Conservation (phyloP, 1,139 yeast genomes). For the Magnusiomyces suaveolens region DNA sequence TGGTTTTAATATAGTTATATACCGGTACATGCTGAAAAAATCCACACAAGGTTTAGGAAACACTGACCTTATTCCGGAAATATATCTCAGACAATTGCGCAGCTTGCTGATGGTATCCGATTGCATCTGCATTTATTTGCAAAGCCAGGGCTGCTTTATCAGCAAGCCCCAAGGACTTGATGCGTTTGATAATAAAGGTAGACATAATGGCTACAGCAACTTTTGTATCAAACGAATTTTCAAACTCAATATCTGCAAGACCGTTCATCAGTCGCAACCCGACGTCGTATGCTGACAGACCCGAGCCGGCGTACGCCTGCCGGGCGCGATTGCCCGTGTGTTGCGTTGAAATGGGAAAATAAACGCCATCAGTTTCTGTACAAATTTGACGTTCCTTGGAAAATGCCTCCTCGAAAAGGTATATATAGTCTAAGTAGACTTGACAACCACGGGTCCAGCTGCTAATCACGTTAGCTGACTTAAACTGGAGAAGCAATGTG, state of each 20-base stretch:
- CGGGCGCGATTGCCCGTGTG: constrained; percentile 20
- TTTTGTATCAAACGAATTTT: constrained; percentile 29
- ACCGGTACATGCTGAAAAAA: too few species aligned
- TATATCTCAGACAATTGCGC: background rate
- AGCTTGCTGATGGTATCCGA: background rate
- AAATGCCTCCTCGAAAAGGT: constrained; percentile 9
- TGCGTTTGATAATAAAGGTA: constrained; percentile 38
- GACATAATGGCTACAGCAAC: constrained; percentile 48
- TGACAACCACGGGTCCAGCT: constrained; percentile 48
- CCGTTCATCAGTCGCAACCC: constrained; percentile 25
- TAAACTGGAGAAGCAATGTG: constrained; percentile 40
- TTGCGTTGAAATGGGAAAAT: constrained; percentile 1
- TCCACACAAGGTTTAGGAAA: too few species aligned
- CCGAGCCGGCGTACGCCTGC: background rate
- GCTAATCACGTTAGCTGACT: constrained; percentile 29
- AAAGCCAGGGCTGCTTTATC: background rate
- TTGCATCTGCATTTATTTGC: constrained; percentile 6
- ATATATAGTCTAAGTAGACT: constrained; percentile 30
- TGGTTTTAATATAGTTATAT: too few species aligned
- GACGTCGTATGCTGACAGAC: constrained; percentile 9
- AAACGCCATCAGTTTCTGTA: background rate
- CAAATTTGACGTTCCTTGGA: background rate
- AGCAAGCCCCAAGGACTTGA: constrained; percentile 13
- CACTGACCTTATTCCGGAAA: background rate
- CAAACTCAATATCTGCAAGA: constrained; percentile 36